Evolutionary conservation across 2,329 filamentous ascomycete genomes (phyloP).

Genomic region (Hypomyces perniciosus): DNA sequence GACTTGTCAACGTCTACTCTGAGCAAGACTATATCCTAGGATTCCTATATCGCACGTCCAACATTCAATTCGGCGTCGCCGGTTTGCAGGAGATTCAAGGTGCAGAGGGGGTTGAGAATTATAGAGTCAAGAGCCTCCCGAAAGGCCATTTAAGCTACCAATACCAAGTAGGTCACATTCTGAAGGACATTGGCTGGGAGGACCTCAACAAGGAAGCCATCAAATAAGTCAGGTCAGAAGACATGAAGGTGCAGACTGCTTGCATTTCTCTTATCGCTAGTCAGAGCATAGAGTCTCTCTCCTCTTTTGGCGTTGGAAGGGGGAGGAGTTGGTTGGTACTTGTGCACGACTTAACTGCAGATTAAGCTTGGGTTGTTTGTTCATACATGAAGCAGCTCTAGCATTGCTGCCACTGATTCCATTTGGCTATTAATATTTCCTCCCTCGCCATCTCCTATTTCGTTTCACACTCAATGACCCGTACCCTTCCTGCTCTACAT

Average conservation of each 20-base stretch:
- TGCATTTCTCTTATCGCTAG: neutral
- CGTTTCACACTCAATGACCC: neutral
- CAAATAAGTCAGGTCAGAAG: constrained; percentile 13
- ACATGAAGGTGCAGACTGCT: neutral
- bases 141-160: constrained; percentile 67
- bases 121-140: constrained; percentile 59
- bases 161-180: constrained; percentile 58
- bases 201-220: constrained; percentile 44
- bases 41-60: constrained; percentile 79
- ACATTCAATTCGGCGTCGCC: constrained; percentile 75
- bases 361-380: neutral
- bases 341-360: neutral
- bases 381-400: neutral
- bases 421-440: constrained; percentile 4
- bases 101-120: constrained; percentile 60
- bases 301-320: neutral
- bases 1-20: constrained; percentile 87
- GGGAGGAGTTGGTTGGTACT: neutral
- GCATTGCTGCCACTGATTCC: constrained; percentile 1
- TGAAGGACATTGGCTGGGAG: constrained; percentile 64
- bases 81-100: constrained; percentile 70
- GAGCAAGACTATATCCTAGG: constrained; percentile 82
- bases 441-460: neutral
- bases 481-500: neutral
- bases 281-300: neutral